Base-by-base conservation (phyloP, 2,329 filamentous ascomycete genomes). In the Colletotrichum spaethianum region DNA sequence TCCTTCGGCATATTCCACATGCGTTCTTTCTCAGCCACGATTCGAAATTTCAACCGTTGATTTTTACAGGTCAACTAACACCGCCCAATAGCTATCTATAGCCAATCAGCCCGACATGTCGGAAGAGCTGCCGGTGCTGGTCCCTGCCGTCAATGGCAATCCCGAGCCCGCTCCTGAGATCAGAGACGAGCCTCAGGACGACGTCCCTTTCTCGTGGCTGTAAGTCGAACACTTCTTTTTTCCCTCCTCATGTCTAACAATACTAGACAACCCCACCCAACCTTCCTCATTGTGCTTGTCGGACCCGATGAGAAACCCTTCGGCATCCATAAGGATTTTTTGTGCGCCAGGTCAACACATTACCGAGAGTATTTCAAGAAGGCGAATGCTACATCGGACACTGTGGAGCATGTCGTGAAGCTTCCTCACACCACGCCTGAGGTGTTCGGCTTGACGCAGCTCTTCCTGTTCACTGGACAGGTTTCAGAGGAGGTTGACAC, bases 321-420 rank as follows among this genome's bases (percentile, higher is more conserved):
- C 75, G 88, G 86, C 14, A 84, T 91, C 16, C 89, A 90, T 72
- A 89, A 88, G 72, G 86, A 91, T 77, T 89, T 90, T 67, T 80
- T 91, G 31, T 88, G 86, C 73, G 81, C 85, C 38, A 86, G 86
- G 73, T 90, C 87, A 11, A 76, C 80, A 2, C 85, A 83, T 75
- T 91, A 88, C 75, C 81, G 81, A 7, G 77, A 82, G 2, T 80
- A 86, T 68, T 89, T 91, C 56, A 78, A 50, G 16, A 77, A 44
- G 42, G 76, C 78, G 20, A 56, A 23, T 40, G 72, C 76, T 18
- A 72, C 75, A 20, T 78, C 83, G 3, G 78, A 85, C 28, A 79
- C 82, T 12, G 76, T 90, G 11, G 88, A 90, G 76, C 80, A 86
- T 46, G 77, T 90, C 26, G 83, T 90, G 33, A 84, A 80, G 55